These are phyloP conservation scores for Eustoma russellianum DNA, from an alignment of 257 asterid species.

Conservation along the genomic window DNA sequence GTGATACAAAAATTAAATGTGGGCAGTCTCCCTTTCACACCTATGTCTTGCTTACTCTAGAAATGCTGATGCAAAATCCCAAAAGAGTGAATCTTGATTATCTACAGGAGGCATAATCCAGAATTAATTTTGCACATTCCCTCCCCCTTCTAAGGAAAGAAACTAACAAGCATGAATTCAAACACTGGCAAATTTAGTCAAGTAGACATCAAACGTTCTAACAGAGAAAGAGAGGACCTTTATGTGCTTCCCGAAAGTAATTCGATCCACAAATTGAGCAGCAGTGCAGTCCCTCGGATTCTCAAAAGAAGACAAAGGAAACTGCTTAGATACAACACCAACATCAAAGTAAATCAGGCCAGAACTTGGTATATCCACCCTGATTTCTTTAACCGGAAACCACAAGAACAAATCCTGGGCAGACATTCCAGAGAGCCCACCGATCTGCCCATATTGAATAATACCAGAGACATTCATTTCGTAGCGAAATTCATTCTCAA, in stretches of 20 bases:
- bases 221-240: slow-evolving; percentile 6
- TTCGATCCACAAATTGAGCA: slow-evolving; percentile 42
- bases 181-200: too few species aligned
- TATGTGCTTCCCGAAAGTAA: slow-evolving; percentile 22
- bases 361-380: slow-evolving; percentile 83
- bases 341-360: slow-evolving; percentile 93
- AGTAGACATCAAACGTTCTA: too few species aligned
- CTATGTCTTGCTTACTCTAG: too few species aligned
- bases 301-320: slow-evolving; percentile 75
- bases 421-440: slow-evolving; percentile 56
- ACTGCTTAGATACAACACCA: slow-evolving; percentile 93
- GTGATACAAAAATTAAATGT: too few species aligned
- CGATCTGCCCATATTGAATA: slow-evolving; percentile 56
- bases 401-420: slow-evolving; percentile 98
- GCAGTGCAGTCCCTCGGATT: slow-evolving; percentile 79
- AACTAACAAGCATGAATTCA: too few species aligned
- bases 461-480: slow-evolving; percentile 58
- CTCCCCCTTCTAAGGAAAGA: too few species aligned
- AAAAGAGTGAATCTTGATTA: too few species aligned
- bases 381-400: slow-evolving; percentile 79
- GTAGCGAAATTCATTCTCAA: slow-evolving; percentile 77
- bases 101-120: too few species aligned
- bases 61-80: too few species aligned
- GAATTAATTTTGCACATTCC: too few species aligned
- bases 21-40: too few species aligned